Evolutionary conservation across 129 eudicot genomes (phyloP), one percentile per base, ranked within the genome.

Genomic region (Calendula officinalis): DNA sequence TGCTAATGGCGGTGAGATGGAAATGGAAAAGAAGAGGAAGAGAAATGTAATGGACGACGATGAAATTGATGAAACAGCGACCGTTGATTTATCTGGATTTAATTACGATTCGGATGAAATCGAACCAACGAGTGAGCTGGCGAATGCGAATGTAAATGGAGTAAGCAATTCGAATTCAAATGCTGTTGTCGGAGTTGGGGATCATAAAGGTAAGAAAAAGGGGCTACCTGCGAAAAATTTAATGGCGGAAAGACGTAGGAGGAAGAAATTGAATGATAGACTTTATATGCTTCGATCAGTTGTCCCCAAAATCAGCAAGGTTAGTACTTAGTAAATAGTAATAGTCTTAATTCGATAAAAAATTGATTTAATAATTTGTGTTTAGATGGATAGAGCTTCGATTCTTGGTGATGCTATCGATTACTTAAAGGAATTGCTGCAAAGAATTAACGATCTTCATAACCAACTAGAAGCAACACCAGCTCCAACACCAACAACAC

Each of bases 231-330:
- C 95, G 0, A 87, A 87, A 56, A 87, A 87, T 72, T 72, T 87
- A 54, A 84, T 87, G 95, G 95, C 95, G n/a, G 95, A 87, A 69
- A 67, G 91, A 46, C 83, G 88, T 4, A 53, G 91, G 61, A 73
- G 91, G 68, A 87, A 87, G 85, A 87, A 87, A 76, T 83, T 87
- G 12, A 87, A 87, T 60, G 95, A 87, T 40, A 73, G 90, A 68
- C 83, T 87, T n/a, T 87, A 83, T 69, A 83, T 87, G 95, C 83
- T 87, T 14, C 69, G 95, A 35, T 83, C 90, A 22, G 83, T 87
- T 40, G 87, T 84, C 62, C 90, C 95, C 7, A 81, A 78, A 62
- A 83, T 87, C 60, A 87, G 91, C 84, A 84, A 84, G 85, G 95
- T 84, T 48, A 4, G 4, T 10, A 36, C 5, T 39, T 34, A 3